phyloP scores from a whole-genome alignment of 139 green algal species.

The Bryopsis sp. region DNA sequence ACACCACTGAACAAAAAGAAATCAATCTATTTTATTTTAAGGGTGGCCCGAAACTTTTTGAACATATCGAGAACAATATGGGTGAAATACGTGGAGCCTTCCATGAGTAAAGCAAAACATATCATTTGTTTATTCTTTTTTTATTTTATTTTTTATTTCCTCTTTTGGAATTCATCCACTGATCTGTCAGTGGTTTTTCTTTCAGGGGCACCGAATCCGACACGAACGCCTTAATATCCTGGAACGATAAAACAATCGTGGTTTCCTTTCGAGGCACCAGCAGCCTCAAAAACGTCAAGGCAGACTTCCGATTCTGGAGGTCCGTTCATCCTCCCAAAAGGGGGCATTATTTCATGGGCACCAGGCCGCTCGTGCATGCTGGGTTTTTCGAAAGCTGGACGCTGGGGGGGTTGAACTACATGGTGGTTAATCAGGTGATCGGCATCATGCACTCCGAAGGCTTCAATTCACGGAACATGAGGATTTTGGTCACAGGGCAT shows the following conservation, averaged over 20 bases:
- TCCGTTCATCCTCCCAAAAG: neutral
- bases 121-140: no score
- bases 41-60: no score
- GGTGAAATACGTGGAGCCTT: no score
- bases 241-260: neutral
- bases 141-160: no score
- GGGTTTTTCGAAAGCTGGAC: neutral
- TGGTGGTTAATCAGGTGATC: neutral
- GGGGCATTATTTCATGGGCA: neutral
- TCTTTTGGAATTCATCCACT: no score
- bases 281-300: neutral
- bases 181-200: no score
- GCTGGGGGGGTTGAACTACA: neutral
- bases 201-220: neutral
- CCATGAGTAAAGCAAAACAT: no score
- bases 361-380: neutral
- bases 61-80: no score
- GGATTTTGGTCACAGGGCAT: conserved; percentile 47
- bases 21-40: no score
- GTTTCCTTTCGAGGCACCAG: neutral
- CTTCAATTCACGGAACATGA: neutral
- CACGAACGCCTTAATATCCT: neutral
- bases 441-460: neutral
- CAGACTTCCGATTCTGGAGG: neutral
- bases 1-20: no score